A percentile compares a stretch with the other conserved stretches of the same genome.
Evolutionary conservation across 257 asterid species (phyloP).

Genomic region (Solanum sparsipilum): DNA sequence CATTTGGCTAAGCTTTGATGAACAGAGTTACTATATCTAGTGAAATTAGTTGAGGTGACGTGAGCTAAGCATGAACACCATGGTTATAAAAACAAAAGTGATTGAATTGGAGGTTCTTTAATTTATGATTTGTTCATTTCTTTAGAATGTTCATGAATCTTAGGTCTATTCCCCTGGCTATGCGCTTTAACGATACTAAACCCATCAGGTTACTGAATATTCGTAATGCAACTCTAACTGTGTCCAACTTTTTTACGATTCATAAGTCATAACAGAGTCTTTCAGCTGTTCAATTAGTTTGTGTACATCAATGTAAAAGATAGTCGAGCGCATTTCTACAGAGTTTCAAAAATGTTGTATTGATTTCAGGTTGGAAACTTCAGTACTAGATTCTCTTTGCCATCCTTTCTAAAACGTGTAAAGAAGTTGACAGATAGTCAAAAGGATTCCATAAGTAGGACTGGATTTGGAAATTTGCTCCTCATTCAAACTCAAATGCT

Average conservation of each 20-base stretch:
- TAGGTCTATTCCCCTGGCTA: neutral
- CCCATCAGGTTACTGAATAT: neutral
- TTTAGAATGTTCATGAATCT: neutral
- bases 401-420: slow-evolving; percentile 13
- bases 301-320: neutral
- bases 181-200: neutral
- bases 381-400: slow-evolving; percentile 14
- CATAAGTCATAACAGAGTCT: neutral
- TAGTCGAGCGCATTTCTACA: neutral
- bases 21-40: neutral
- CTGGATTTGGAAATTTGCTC: slow-evolving; percentile 14
- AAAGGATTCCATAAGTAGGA: slow-evolving; percentile 6
- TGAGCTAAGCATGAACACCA: neutral
- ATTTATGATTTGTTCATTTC: neutral
- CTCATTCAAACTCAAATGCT: slow-evolving; percentile 10
- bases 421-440: slow-evolving; percentile 5
- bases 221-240: neutral
- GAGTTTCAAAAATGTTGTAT: neutral
- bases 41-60: neutral
- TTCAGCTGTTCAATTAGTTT: neutral
- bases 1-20: neutral
- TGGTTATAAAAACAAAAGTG: neutral
- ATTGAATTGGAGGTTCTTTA: neutral
- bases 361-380: slow-evolving; percentile 14
- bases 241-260: neutral